Conservation (phyloP, 345 rosid genomes). For the Firmiana major region DNA sequence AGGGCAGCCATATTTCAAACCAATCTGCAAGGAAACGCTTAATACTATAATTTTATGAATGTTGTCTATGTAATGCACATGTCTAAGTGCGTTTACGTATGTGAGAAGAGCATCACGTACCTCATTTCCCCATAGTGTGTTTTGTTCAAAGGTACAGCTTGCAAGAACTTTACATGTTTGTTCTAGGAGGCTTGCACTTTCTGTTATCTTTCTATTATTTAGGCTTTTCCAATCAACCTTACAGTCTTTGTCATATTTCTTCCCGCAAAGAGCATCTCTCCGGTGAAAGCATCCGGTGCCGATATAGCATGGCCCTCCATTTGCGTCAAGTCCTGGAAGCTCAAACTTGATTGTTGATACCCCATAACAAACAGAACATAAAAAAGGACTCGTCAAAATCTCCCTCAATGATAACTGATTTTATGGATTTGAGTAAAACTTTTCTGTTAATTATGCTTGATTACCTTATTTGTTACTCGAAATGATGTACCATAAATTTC, state of each 20-base stretch:
- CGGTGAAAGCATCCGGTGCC: not conserved
- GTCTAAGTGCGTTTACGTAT: too few relatives aligned
- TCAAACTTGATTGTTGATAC: not conserved
- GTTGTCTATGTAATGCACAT: too few relatives aligned
- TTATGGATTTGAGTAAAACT: not conserved
- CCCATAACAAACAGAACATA: not conserved
- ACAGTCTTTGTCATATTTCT: not conserved
- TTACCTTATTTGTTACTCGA: not conserved
- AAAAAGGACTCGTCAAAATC: not conserved
- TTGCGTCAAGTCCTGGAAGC: not conserved
- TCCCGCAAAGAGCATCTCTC: not conserved
- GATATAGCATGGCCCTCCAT: conserved; percentile 1
- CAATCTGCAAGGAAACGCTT: not conserved
- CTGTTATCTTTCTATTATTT: not conserved
- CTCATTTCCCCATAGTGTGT: not conserved
- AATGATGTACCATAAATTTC: not conserved
- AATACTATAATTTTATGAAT: too few relatives aligned
- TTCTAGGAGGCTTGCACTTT: not conserved
- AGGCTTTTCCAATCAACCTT: conserved; percentile 4
- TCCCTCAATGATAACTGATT: too few relatives aligned
- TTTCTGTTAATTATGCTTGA: not conserved
- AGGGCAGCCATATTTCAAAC: conserved; percentile 24
- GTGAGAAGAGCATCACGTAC: not conserved
- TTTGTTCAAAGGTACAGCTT: not conserved
- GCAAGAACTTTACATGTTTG: conserved; percentile 4